Percentiles rank a stretch among this genome's conserved stretches.
Conservation (phyloP, 1,284 basidiomycete species). For the Puccinia hordei region DNA sequence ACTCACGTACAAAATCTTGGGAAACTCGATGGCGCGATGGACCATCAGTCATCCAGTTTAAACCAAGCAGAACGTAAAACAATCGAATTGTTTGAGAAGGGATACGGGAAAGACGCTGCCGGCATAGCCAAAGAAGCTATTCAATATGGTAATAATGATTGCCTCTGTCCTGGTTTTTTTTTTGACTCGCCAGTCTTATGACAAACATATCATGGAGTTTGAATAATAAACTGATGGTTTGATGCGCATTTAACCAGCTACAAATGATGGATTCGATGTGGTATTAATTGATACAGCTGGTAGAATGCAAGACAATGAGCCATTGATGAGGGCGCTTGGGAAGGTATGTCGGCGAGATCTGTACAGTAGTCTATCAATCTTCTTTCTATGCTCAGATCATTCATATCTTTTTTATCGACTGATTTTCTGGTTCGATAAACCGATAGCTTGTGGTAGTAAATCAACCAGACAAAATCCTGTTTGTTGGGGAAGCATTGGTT, state of each 20-base stretch:
- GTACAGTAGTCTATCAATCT: conserved; percentile 26
- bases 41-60: conserved; percentile 55
- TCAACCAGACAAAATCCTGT: conserved; percentile 90
- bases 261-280: conserved; percentile 84
- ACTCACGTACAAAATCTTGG: conserved; percentile 94
- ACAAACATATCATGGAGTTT: neutral
- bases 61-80: conserved; percentile 59
- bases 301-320: conserved; percentile 98
- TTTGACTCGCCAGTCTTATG: neutral
- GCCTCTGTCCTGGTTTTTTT: neutral
- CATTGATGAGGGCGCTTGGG: conserved; percentile 94
- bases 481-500: conserved; percentile 92
- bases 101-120: conserved; percentile 97
- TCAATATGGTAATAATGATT: conserved; percentile 69
- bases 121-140: conserved; percentile 96
- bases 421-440: neutral
- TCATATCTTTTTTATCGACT: neutral
- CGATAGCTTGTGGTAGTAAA: conserved; percentile 82
- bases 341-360: conserved; percentile 66
- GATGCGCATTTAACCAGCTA: conserved; percentile 54
- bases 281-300: conserved; percentile 97
- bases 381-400: neutral
- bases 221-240: neutral
- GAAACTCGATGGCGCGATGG: conserved; percentile 69
- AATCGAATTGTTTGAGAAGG: conserved; percentile 91